Base-by-base conservation (phyloP, 2,329 filamentous ascomycete genomes). In the Lecanoromycetidae sp. region DNA sequence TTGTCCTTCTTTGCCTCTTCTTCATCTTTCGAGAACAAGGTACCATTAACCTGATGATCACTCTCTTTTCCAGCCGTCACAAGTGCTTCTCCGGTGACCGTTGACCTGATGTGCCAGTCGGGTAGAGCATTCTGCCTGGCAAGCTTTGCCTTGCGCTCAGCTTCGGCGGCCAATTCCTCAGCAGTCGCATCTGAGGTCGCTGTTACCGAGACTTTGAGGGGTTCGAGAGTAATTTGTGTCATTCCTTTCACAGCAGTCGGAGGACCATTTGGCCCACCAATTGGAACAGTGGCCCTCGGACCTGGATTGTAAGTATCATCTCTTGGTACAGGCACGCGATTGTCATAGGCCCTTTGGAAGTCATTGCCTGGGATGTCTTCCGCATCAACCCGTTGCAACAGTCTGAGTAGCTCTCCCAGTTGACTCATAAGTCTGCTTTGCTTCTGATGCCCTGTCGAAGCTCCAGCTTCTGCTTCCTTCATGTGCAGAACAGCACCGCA, bases 401-500 rank as follows among this genome's bases (percentile, higher is more conserved):
- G 57, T 44, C 67, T 66, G 34, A 71, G 57, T 57, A 71, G 67
- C 3, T 61, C 61, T 37, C 68, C 66, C 25, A 71, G 59, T 50
- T 71, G 69, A 12, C 64, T 64, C 65, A 70, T 70, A 6, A 72
- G 59, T 49, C 65, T 67, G 54, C 65, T 67, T 52, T 71, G 70
- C 53, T 71, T 71, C 50, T 71, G 68, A 53, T 71, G 68, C 9
- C 69, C 68, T 1, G 64, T 67, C n/a, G 65, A 61, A 25, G 68
- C 65, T 36, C 66, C 63, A 2, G 63, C 65, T 33, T 65, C 60
- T 12, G 60, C 61, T 26, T 67, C 65, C 41, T 68, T 64, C 10
- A 66, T 61, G 39, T 67, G 66, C 8, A 71, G 60, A 26, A 66
- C 59, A 23, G 61, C 60, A 17, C 74, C 71, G 66, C 91, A 98